Evolutionary conservation across 805 yeast species (phyloP), one percentile per base, ranked within the genome.

Genomic region (Geotrichum ghanense): DNA sequence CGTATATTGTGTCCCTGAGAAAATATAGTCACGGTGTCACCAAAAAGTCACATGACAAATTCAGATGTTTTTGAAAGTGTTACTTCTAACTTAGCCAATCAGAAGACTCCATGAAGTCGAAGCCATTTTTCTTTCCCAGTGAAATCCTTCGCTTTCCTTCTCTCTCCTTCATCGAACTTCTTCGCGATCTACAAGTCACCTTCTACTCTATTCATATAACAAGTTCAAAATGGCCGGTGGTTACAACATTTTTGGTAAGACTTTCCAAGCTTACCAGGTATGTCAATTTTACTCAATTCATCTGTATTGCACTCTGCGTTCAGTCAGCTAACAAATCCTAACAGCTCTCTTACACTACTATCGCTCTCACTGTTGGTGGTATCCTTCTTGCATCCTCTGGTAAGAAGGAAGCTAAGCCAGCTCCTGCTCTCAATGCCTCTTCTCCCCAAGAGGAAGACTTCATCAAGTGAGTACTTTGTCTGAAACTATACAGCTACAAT

Each of bases 371-470:
- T 45, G 76, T 75, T 35, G 71, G 79, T 42, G 65, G 78, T 46
- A 78, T 75, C 50, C 65, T 72, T 43, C 92, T 92, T 63, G 83
- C 85, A 66, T 50, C 52, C 86, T 89, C 66, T 79, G 82, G 84
- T 69, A 56, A 58, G 59, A 47, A 53, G 44, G 68, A 78, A 22
- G 71, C 75, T 53, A 72, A 78, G 54, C 75, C 81, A 58, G 71
- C 74, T 51, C 88, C 92, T 42, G 70, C 79, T 37, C 75, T 87
- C 65, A 76, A 78, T 53, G 95, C 95, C 53, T 66, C 78, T 48
- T 76, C 88, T 44, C 79, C 87, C 56, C 97, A 87, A 61, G 97
- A 89, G 72, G 95, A 85, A 67, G 79, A 82, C 66, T 89, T 83
- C 71, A 81, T 89, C 50, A 50, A 59, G 57, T 61, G 47, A 49